A percentile compares a stretch with the other conserved stretches of the same genome.
Conservation (phyloP, 2,329 filamentous ascomycete genomes). For the Cordyceps militaris region DNA sequence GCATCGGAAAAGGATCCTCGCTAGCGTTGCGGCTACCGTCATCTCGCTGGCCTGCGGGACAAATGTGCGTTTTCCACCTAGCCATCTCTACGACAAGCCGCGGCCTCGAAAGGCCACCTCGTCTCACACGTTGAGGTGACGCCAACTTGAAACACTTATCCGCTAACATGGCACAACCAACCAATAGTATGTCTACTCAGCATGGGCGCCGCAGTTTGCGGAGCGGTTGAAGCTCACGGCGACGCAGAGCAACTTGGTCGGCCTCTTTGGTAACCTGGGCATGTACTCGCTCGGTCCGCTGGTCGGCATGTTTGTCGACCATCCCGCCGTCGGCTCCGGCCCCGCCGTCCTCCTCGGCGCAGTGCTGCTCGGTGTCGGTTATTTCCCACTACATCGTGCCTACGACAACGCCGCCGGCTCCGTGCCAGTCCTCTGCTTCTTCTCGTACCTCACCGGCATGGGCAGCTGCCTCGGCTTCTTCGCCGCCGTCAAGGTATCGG, state of each 20-base stretch:
- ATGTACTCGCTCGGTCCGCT: constrained; percentile 93
- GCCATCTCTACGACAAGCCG: too few species aligned
- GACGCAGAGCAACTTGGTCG: constrained; percentile 90
- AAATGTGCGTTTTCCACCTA: constrained; percentile 73
- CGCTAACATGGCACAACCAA: background rate
- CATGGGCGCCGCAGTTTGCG: constrained; percentile 94
- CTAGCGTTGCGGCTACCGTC: constrained; percentile 75
- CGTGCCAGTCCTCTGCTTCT: constrained; percentile 65
- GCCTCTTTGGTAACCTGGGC: constrained; percentile 76
- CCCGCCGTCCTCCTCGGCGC: constrained; percentile 71
- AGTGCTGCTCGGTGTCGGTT: constrained; percentile 66
- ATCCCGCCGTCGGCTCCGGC: constrained; percentile 59
- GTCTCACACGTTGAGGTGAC: background rate
- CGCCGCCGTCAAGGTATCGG: constrained; percentile 77
- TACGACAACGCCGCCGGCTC: constrained; percentile 61
- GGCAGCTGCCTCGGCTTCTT: constrained; percentile 90
- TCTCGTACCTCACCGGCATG: constrained; percentile 76
- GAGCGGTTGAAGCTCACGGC: constrained; percentile 78
- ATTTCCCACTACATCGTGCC: constrained; percentile 76
- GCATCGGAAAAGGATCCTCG: constrained; percentile 64
- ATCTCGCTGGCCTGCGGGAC: constrained; percentile 88
- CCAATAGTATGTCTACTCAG: constrained; percentile 87
- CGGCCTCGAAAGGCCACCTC: background rate
- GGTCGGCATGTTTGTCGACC: constrained; percentile 80
- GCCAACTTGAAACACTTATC: background rate